These are phyloP conservation scores for Cystobasidiopsis lactophilus DNA, from an alignment of 768 basidiomycete genomes.

Conservation along the genomic window DNA sequence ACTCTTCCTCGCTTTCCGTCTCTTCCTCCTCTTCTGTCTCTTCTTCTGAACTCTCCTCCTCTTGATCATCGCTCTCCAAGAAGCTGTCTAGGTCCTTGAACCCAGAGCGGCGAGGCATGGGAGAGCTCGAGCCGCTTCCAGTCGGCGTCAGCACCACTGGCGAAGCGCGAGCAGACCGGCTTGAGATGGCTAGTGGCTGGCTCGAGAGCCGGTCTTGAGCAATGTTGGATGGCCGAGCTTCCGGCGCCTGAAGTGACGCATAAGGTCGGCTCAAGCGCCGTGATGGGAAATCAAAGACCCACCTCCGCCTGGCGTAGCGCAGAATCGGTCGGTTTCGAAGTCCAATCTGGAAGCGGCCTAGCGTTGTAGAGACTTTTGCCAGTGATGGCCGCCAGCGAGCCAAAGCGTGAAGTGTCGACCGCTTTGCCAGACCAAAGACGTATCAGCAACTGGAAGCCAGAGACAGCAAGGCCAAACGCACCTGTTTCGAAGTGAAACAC, in stretches of 20 bases:
- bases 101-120: not conserved
- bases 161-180: too few species aligned
- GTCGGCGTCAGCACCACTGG: constrained; percentile 17
- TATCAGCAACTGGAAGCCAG: too few species aligned
- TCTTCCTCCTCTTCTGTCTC: constrained; percentile 17
- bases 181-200: too few species aligned
- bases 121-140: not conserved
- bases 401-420: too few species aligned
- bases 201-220: too few species aligned
- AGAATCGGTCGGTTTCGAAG: not conserved
- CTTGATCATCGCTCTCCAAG: constrained; percentile 10
- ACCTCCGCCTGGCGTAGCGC: constrained; percentile 8
- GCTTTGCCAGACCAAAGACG: too few species aligned
- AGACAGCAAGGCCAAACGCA: too few species aligned
- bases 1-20: not conserved
- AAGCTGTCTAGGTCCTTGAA: constrained; percentile 1
- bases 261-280: not conserved
- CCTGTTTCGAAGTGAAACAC: too few species aligned
- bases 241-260: not conserved
- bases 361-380: not conserved
- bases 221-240: not conserved
- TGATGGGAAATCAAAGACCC: constrained; percentile 5
- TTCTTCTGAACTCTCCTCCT: constrained; percentile 21
- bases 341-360: not conserved
- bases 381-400: too few species aligned